Percentiles rank a stretch among this genome's conserved stretches.
These are phyloP conservation scores for Paraconiothyrium sp. DNA, from an alignment of 2,329 filamentous ascomycete genomes.

Conservation along the genomic window DNA sequence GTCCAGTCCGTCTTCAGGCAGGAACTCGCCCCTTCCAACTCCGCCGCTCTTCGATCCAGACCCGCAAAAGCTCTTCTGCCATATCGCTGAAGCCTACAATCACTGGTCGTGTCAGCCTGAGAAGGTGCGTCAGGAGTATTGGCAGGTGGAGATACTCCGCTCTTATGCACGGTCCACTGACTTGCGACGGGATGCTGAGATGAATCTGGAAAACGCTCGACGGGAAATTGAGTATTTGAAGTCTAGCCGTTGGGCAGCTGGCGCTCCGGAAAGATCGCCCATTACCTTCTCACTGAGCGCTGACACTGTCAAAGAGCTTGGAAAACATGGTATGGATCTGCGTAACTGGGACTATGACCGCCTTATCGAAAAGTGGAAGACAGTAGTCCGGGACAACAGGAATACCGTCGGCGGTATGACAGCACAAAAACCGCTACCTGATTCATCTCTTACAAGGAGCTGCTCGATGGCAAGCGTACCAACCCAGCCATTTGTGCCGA, in stretches of 20 bases:
- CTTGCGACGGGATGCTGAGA: conserved; percentile 46
- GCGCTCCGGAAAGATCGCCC: conserved; percentile 39
- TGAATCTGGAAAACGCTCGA: conserved; percentile 51
- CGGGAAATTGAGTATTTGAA: conserved; percentile 55
- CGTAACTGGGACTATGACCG: conserved; percentile 54
- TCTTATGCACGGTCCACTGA: conserved; percentile 55
- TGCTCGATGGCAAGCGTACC: conserved; percentile 45
- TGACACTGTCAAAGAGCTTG: conserved; percentile 51
- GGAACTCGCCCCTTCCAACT: conserved; percentile 48
- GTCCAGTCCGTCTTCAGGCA: conserved; percentile 38
- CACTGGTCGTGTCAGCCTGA: conserved; percentile 76
- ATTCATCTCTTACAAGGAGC: conserved; percentile 29
- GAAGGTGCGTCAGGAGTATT: conserved; percentile 54
- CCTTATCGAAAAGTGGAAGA: conserved; percentile 52
- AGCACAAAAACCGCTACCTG: conserved; percentile 47
- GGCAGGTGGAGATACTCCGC: conserved; percentile 59
- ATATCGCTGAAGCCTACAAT: conserved; percentile 78
- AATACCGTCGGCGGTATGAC: conserved; percentile 40
- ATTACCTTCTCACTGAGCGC: conserved; percentile 49
- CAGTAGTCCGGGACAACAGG: conserved; percentile 45
- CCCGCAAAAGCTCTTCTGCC: conserved; percentile 75
- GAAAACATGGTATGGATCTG: conserved; percentile 48
- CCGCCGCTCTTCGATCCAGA: conserved; percentile 63
- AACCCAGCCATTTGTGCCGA: conserved; percentile 30
- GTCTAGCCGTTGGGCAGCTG: conserved; percentile 38